phyloP scores from a whole-genome alignment of 176 grass and related monocot species.

The Lolium multiflorum region DNA sequence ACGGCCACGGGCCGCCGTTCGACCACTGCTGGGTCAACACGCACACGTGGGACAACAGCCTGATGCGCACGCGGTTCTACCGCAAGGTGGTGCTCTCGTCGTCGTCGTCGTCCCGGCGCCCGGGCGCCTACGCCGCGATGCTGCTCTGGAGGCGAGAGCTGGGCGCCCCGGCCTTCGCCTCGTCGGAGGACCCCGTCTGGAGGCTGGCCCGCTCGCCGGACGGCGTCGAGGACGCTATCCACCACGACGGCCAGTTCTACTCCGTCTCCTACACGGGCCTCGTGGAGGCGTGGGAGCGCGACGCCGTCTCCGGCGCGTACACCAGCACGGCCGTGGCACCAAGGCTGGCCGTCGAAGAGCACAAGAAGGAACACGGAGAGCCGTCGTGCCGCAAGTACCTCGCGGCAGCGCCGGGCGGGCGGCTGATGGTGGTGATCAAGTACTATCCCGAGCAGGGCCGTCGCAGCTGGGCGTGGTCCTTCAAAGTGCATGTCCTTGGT shows the following conservation, averaged over 20 bases:
- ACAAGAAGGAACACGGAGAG: background rate
- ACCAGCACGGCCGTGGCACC: background rate
- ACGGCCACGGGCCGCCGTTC: background rate
- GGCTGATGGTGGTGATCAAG: slow-evolving; percentile 21
- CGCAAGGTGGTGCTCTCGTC: slow-evolving; percentile 19
- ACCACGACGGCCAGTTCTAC: slow-evolving; percentile 16
- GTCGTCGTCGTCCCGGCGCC: background rate
- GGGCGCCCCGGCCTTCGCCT: background rate
- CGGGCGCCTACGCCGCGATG: background rate
- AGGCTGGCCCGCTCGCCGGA: background rate
- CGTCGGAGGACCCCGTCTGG: background rate
- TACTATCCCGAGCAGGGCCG: background rate
- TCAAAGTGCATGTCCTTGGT: slow-evolving; percentile 2
- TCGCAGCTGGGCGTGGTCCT: background rate
- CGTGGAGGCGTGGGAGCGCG: slow-evolving; percentile 2
- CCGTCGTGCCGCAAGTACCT: slow-evolving; percentile 2
- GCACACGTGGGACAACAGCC: too few species aligned
- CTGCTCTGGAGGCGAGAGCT: background rate
- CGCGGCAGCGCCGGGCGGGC: background rate
- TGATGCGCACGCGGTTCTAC: slow-evolving; percentile 15
- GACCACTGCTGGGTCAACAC: background rate
- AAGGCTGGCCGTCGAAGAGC: background rate
- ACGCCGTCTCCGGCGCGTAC: background rate
- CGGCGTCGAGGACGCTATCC: slow-evolving; percentile 12
- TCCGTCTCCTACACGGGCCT: background rate